Conservation (phyloP, 2,329 filamentous ascomycete genomes). For the Fusarium tjaetaba region DNA sequence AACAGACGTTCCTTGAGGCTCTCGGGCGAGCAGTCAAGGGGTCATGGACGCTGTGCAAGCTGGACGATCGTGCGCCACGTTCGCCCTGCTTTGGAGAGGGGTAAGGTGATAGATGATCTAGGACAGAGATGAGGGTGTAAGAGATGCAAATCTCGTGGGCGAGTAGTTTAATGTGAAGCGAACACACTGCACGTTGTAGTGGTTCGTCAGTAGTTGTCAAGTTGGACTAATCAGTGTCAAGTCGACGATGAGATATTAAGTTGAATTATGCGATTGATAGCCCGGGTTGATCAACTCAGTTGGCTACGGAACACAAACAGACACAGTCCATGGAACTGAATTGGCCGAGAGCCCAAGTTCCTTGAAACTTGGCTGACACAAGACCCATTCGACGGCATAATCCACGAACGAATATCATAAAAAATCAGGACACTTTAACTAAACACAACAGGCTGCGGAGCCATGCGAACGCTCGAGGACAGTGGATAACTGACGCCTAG, state of each 20-base stretch:
- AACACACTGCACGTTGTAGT: slow-evolving; percentile 14
- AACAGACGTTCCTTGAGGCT: slow-evolving; percentile 36
- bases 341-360: slow-evolving; percentile 8
- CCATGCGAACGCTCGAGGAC: slow-evolving; percentile 12
- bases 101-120: slow-evolving; percentile 20
- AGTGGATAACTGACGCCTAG: slow-evolving; percentile 11
- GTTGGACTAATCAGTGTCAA: not conserved
- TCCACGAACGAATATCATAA: not conserved
- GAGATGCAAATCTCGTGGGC: slow-evolving; percentile 28
- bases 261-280: not conserved
- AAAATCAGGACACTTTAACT: slow-evolving; percentile 11
- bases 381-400: not conserved
- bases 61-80: slow-evolving; percentile 39
- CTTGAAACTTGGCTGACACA: slow-evolving; percentile 29
- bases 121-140: slow-evolving; percentile 33
- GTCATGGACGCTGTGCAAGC: slow-evolving; percentile 34
- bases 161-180: slow-evolving; percentile 42
- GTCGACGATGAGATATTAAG: not conserved
- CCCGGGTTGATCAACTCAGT: slow-evolving; percentile 7
- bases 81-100: slow-evolving; percentile 40
- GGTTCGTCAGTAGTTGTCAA: slow-evolving; percentile 17
- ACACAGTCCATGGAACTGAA: not conserved
- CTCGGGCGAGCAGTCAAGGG: slow-evolving; percentile 21
- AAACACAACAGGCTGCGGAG: slow-evolving; percentile 21
- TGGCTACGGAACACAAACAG: slow-evolving; percentile 19